Base-by-base conservation (phyloP, 257 asterid genomes). In the Oldenlandia corymbosa region DNA sequence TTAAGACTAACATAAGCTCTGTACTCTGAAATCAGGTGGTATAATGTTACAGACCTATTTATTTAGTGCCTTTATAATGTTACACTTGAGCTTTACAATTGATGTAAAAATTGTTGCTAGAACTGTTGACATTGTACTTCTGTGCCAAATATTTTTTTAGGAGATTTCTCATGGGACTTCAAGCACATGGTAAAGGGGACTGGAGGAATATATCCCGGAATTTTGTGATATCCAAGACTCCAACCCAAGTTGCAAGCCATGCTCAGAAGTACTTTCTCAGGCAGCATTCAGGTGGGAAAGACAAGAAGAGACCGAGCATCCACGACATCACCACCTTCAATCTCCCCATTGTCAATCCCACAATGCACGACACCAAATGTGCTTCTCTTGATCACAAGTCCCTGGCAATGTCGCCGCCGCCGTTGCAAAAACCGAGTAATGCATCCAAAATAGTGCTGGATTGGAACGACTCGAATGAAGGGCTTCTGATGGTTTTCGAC, bases 181-280 rank as follows among this genome's bases (percentile, higher is more conserved):
- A 84, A 56, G 80, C 80, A 41, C 79, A 82, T 47, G 96, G 96
- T 0, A 89, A 83, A 73, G 96, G 96, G 5, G 95, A 89, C 28
- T 88, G 96, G 96, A 83, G 90, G 51, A 88, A 80, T 60, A 88
- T 88, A 0, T 82, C 96, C 0, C 54, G 90, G n/a, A 79, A 88
- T 63, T 86, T 76, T n/a, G 96, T 88, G 37, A 73, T 76, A 30
- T 66, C 96, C 5, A 88, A 88, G 66, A 81, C 88, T 4, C 95
- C 96, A 26, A 82, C 93, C 10, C 96, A 88, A 71, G 96, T 88
- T 37, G 96, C 96, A 16, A 88, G 96, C 79, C 96, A 88, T 75
- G 96, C 96, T 67, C 96, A 89, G 71, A 89, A 89, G 64, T 89
- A 84, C 73, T 89, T 78, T 48, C 79, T 84, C 14, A 75, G 96